These are phyloP conservation scores for Microdochium nivale DNA, from an alignment of 2,329 filamentous ascomycete genomes.

Conservation along the genomic window DNA sequence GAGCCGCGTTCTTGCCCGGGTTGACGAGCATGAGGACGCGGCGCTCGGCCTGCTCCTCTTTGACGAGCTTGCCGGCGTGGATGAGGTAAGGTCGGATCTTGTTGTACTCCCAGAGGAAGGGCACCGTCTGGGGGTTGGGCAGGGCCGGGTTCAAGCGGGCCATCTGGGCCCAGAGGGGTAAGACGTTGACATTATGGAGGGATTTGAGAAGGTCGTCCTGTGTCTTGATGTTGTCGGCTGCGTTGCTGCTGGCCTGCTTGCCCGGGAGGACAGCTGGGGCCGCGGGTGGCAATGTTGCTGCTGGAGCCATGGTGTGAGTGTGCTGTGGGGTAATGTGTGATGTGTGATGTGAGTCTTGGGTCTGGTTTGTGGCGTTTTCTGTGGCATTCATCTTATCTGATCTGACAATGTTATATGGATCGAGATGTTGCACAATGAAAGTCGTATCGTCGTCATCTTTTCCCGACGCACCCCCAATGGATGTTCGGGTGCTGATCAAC, in stretches of 20 bases:
- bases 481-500: not conserved
- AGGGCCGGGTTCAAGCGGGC: slow-evolving; percentile 29
- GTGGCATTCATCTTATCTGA: not conserved
- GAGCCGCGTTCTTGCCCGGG: slow-evolving; percentile 24
- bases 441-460: not conserved
- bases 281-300: not conserved
- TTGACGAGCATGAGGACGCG: slow-evolving; percentile 28
- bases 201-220: not conserved
- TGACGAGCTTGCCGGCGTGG: slow-evolving; percentile 20
- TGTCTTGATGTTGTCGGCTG: slow-evolving; percentile 3
- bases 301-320: not conserved
- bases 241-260: slow-evolving; percentile 4
- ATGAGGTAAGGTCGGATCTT: slow-evolving; percentile 22
- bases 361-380: not conserved
- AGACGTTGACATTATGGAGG: not conserved
- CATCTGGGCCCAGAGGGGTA: slow-evolving; percentile 38
- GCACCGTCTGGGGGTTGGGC: slow-evolving; percentile 30
- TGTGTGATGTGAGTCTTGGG: not conserved
- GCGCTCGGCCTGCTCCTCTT: slow-evolving; percentile 25
- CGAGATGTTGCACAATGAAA: not conserved
- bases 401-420: too few species aligned
- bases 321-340: too few species aligned
- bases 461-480: not conserved
- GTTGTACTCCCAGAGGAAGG: slow-evolving; percentile 23
- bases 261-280: not conserved